A percentile compares a stretch with the other conserved stretches of the same genome.
Evolutionary conservation across 2,329 filamentous ascomycete genomes (phyloP).

Genomic region (Fusarium sp.): DNA sequence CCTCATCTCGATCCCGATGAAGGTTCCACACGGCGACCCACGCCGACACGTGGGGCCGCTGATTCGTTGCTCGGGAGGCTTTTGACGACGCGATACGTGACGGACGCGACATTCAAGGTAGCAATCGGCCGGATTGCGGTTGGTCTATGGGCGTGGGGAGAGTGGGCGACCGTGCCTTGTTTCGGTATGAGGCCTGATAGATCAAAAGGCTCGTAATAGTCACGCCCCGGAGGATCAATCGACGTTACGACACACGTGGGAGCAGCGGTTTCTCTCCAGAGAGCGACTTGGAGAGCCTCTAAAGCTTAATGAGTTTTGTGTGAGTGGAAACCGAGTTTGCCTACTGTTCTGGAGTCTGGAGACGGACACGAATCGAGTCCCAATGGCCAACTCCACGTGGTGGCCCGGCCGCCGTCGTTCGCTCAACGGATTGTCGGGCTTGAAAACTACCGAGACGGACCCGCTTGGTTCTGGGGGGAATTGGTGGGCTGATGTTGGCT

Average conservation of each 20-base stretch:
- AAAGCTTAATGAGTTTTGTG: not conserved
- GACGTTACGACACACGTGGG: conserved; percentile 24
- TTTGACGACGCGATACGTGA: conserved; percentile 11
- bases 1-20: conserved; percentile 11
- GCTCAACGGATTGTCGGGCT: conserved; percentile 8
- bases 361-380: conserved; percentile 20
- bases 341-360: conserved; percentile 13
- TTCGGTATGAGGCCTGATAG: not conserved
- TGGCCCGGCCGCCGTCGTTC: conserved; percentile 24
- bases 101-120: conserved; percentile 2
- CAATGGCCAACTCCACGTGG: conserved; percentile 42
- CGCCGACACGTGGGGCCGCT: conserved; percentile 44
- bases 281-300: not conserved
- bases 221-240: not conserved
- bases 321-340: conserved; percentile 1
- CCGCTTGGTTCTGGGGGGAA: not conserved
- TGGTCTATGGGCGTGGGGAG: not conserved
- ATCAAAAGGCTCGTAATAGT: conserved; percentile 12
- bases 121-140: conserved; percentile 6
- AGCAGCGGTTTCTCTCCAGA: conserved; percentile 2
- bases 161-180: not conserved
- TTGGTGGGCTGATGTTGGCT: not conserved
- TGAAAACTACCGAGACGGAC: conserved; percentile 9
- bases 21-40: conserved; percentile 22
- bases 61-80: conserved; percentile 39